phyloP scores from a whole-genome alignment of 139 green algal genomes.

The Picochlorum sp. region DNA sequence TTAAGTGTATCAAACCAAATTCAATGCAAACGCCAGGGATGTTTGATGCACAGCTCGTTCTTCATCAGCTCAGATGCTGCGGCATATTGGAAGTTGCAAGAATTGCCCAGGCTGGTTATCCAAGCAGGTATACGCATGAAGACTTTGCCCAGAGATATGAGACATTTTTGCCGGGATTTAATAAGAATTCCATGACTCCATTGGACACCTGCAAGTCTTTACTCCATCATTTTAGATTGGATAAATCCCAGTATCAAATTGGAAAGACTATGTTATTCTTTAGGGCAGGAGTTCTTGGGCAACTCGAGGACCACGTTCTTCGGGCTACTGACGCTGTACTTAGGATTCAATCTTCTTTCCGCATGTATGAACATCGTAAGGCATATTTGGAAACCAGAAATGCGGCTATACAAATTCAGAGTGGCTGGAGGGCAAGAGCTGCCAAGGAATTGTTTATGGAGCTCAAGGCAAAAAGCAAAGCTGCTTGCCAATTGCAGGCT shows the following conservation, averaged over 20 bases:
- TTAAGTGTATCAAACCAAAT: conserved; percentile 97
- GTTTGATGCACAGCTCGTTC: conserved; percentile 61
- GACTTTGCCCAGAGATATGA: conserved; percentile 78
- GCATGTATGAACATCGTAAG: conserved; percentile 23
- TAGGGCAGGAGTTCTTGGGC: conserved; percentile 60
- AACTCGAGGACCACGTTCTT: conserved; percentile 33
- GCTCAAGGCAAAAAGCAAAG: conserved; percentile 13
- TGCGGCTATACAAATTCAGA: conserved; percentile 27
- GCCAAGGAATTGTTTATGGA: conserved; percentile 14
- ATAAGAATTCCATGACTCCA: not conserved
- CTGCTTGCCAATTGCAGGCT: conserved; percentile 35
- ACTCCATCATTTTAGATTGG: conserved; percentile 53
- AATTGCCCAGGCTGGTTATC: conserved; percentile 83
- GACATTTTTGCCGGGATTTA: conserved; percentile 40
- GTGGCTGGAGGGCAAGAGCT: conserved; percentile 16
- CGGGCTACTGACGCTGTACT: conserved; percentile 34
- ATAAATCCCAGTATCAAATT: conserved; percentile 41
- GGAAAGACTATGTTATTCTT: conserved; percentile 81
- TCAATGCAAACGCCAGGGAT: conserved; percentile 30
- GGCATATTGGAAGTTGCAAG: conserved; percentile 90
- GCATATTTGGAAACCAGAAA: conserved; percentile 13
- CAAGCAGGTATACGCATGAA: conserved; percentile 65
- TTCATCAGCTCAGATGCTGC: conserved; percentile 93
- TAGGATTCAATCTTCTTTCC: conserved; percentile 29
- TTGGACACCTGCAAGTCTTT: conserved; percentile 39